Conservation (phyloP, 305 asterid genomes). For the Fraxinus ornus region DNA sequence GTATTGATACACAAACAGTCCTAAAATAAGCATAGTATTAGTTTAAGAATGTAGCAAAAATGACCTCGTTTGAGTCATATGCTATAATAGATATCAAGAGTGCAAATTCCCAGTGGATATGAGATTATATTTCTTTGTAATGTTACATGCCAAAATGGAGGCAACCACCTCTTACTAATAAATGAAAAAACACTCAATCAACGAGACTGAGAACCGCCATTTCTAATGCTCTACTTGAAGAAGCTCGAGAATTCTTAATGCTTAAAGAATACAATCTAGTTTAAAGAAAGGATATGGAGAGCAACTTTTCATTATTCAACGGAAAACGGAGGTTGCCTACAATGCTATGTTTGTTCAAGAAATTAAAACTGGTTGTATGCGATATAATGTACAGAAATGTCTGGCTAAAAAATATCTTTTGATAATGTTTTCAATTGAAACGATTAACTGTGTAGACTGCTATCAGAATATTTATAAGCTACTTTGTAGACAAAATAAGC, state of each 20-base stretch:
- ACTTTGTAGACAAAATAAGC: not conserved
- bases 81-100: not conserved
- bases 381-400: no score
- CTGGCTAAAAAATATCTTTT: no score
- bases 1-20: not conserved
- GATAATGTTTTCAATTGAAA: not conserved
- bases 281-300: not conserved
- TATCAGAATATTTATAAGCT: not conserved
- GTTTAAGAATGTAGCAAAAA: not conserved
- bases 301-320: not conserved
- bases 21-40: not conserved
- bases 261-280: not conserved
- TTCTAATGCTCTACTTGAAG: not conserved
- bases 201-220: not conserved
- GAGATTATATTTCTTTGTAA: not conserved
- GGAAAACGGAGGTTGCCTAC: not conserved
- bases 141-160: not conserved
- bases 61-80: not conserved
- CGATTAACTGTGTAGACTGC: not conserved
- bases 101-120: not conserved
- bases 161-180: not conserved
- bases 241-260: not conserved
- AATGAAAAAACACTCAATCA: not conserved
- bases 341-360: no score
- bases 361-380: no score